A percentile compares a stretch with the other conserved stretches of the same genome.
phyloP scores from a whole-genome alignment of 2,329 filamentous ascomycete species.

The Ophiostoma piceae region DNA sequence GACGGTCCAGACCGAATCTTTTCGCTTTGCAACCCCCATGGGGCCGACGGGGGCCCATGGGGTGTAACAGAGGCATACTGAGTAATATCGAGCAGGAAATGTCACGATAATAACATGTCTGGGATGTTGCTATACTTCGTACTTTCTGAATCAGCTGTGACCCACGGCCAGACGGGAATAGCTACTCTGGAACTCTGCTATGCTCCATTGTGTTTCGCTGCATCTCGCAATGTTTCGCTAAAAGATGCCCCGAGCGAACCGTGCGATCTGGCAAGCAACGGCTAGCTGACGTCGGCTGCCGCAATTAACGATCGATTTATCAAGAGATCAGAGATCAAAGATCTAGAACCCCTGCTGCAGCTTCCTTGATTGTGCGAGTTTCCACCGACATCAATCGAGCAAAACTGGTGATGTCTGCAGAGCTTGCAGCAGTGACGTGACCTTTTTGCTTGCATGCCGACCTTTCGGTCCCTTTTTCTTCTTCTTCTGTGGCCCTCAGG shows the following conservation, averaged over 20 bases:
- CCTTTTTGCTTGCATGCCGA: background rate
- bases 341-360: background rate
- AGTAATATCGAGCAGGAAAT: conserved; percentile 56
- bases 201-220: background rate
- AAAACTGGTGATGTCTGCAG: background rate
- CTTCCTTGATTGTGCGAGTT: background rate
- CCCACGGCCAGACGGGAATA: background rate
- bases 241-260: background rate
- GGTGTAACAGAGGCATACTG: background rate
- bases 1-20: conserved; percentile 51
- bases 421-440: background rate
- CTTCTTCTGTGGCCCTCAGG: background rate
- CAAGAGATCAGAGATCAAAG: background rate
- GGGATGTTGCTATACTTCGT: background rate
- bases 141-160: background rate
- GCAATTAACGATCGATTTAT: background rate
- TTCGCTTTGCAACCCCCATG: conserved; percentile 49
- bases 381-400: background rate
- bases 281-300: background rate
- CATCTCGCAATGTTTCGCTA: background rate
- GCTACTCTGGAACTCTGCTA: background rate
- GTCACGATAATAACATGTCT: background rate
- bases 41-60: conserved; percentile 43
- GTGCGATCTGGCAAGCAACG: background rate
- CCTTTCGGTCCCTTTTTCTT: background rate